phyloP scores from a whole-genome alignment of 306 rosid genomes.

The Luffa aegyptiaca region DNA sequence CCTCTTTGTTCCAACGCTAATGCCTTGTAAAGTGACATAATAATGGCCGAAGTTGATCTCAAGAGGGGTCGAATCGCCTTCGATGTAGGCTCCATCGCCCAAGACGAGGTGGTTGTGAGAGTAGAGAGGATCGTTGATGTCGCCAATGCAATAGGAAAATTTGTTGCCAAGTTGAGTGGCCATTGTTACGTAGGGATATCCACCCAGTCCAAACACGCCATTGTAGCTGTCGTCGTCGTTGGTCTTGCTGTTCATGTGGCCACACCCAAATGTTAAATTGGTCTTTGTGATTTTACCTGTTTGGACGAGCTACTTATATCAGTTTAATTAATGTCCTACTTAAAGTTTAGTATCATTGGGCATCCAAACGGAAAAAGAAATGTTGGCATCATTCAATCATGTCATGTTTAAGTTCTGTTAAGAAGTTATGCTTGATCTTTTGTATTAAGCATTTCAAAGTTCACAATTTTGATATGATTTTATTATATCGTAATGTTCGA shows the following conservation, averaged over 20 bases:
- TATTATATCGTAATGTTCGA: no score
- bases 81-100: background rate
- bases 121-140: background rate
- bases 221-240: background rate
- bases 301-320: background rate
- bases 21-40: background rate
- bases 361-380: no score
- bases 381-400: no score
- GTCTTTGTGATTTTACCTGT: background rate
- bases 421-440: no score
- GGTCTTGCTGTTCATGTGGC: background rate
- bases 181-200: background rate
- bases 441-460: no score
- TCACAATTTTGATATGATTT: no score
- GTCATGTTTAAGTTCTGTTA: no score
- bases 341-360: background rate
- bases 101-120: background rate
- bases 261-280: background rate
- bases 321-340: background rate
- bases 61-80: conserved; percentile 8
- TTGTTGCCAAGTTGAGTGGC: conserved; percentile 6
- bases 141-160: conserved; percentile 13
- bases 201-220: conserved; percentile 6
- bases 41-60: background rate
- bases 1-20: background rate